These are phyloP conservation scores for Kalmanozyma brasiliensis DNA, from an alignment of 1,284 basidiomycete genomes.

Conservation along the genomic window DNA sequence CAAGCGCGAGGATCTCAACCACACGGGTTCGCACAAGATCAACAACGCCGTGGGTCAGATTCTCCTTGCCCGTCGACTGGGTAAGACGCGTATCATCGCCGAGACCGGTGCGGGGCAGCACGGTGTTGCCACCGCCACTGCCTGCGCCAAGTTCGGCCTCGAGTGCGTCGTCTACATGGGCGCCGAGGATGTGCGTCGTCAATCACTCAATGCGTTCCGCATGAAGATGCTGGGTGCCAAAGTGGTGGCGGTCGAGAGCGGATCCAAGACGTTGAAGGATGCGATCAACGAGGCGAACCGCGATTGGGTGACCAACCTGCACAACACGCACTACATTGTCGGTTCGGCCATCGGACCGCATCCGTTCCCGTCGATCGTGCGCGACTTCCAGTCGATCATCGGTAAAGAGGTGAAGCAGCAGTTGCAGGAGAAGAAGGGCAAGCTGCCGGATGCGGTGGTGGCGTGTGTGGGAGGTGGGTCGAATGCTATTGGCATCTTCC, in stretches of 20 bases:
- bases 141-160: slow-evolving; percentile 94
- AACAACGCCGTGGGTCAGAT: slow-evolving; percentile 72
- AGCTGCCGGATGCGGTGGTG: slow-evolving; percentile 91
- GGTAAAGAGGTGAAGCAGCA: slow-evolving; percentile 94
- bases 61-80: slow-evolving; percentile 87
- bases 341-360: slow-evolving; percentile 98
- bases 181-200: slow-evolving; percentile 93
- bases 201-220: slow-evolving; percentile 95
- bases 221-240: slow-evolving; percentile 97
- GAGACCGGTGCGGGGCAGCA: slow-evolving; percentile 99
- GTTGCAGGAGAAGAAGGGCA: slow-evolving; percentile 78
- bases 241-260: slow-evolving; percentile 85
- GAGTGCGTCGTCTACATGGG: slow-evolving; percentile 99
- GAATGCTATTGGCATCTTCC: slow-evolving; percentile 84
- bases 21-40: slow-evolving; percentile 68
- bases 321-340: slow-evolving; percentile 89
- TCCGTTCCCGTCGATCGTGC: slow-evolving; percentile 97
- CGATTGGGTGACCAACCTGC: slow-evolving; percentile 98
- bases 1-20: slow-evolving; percentile 89
- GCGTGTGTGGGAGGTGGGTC: slow-evolving; percentile 98
- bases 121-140: slow-evolving; percentile 97
- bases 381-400: slow-evolving; percentile 97
- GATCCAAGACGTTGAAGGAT: slow-evolving; percentile 94
- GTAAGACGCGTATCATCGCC: slow-evolving; percentile 96
- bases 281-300: slow-evolving; percentile 70